Conservation (phyloP, 2,329 filamentous ascomycete genomes). For the Hypoxylon sp. region DNA sequence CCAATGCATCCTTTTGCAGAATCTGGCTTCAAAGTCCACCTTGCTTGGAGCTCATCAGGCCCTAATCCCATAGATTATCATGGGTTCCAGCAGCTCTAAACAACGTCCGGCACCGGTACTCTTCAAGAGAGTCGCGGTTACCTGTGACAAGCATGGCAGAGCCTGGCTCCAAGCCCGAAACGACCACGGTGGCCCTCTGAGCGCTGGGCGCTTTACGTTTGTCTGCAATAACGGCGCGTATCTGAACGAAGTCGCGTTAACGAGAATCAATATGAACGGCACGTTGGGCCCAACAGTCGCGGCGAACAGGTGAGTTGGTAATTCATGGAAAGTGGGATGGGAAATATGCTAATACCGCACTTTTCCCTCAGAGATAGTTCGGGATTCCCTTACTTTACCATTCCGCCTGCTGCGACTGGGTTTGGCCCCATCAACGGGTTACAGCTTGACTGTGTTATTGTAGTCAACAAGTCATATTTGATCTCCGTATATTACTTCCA, state of each 20-base stretch:
- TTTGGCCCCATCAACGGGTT: neutral
- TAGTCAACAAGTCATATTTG: neutral
- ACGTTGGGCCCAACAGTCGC: neutral
- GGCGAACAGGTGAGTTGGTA: neutral
- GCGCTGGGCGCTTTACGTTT: neutral
- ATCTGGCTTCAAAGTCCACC: neutral
- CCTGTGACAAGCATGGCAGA: neutral
- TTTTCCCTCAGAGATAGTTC: neutral
- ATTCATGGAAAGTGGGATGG: neutral
- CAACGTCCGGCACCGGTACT: neutral
- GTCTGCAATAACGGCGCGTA: neutral
- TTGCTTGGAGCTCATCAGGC: neutral
- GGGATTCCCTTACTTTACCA: neutral
- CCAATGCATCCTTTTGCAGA: neutral
- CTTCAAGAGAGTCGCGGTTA: neutral
- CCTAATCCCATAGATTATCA: neutral
- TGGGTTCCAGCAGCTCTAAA: neutral
- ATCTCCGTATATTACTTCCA: neutral
- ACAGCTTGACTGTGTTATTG: neutral
- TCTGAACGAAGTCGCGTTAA: neutral
- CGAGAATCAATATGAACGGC: neutral
- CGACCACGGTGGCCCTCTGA: neutral
- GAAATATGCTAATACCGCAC: neutral
- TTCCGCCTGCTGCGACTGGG: neutral
- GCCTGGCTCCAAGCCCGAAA: neutral